These are phyloP conservation scores for Alternaria sp. DNA, from an alignment of 2,329 filamentous ascomycete genomes.

Conservation along the genomic window DNA sequence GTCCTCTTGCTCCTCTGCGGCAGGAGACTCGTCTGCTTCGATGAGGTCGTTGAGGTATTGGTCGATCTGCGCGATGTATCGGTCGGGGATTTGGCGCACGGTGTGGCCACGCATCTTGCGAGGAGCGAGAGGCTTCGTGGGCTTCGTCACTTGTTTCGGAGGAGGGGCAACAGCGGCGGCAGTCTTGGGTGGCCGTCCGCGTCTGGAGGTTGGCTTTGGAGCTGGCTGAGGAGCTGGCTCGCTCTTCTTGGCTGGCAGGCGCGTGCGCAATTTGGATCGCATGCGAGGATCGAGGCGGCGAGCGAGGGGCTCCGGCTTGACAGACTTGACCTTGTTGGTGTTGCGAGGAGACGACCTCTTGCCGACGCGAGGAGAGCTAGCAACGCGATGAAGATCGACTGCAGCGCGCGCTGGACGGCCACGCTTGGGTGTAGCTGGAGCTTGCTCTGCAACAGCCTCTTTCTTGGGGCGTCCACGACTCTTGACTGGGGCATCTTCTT, in stretches of 20 bases:
- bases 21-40: neutral
- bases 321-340: conserved; percentile 13
- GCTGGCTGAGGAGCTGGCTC: conserved; percentile 10
- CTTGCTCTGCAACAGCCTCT: neutral
- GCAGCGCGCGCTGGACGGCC: conserved; percentile 23
- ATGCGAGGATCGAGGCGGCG: conserved; percentile 26
- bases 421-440: conserved; percentile 12
- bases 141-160: conserved; percentile 1
- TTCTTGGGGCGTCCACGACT: conserved; percentile 16
- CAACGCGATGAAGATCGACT: conserved; percentile 21
- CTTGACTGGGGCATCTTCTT: conserved; percentile 8
- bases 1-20: neutral
- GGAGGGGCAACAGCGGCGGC: conserved; percentile 1
- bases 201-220: conserved; percentile 10
- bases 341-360: conserved; percentile 21
- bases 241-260: conserved; percentile 19
- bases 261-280: conserved; percentile 29
- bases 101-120: conserved; percentile 38
- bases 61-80: conserved; percentile 13
- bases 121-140: conserved; percentile 13
- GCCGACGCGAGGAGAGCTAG: conserved; percentile 27
- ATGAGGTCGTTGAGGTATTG: conserved; percentile 4
- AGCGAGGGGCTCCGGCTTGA: conserved; percentile 7
- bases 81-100: conserved; percentile 35
- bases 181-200: conserved; percentile 24